Evolutionary conservation across 139 green algal genomes (phyloP), one percentile per base, ranked within the genome.

Genomic region (Zygnema circumcarinatum): DNA sequence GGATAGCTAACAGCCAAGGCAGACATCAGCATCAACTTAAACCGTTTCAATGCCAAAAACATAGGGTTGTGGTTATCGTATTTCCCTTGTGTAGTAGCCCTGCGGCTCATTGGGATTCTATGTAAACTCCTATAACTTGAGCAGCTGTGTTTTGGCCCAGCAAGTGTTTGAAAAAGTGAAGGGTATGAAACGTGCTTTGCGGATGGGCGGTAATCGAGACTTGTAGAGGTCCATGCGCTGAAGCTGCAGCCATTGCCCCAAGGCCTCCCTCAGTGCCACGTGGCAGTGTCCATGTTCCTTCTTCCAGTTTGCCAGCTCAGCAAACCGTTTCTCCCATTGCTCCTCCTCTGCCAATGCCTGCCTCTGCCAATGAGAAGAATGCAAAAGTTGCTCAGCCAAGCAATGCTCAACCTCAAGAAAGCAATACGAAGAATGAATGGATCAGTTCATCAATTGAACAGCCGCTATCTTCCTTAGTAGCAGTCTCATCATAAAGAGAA

Each of bases 171-270:
- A n/a, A n/a, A n/a, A n/a, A n/a, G n/a, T n/a, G n/a, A n/a, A n/a
- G n/a, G n/a, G n/a, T n/a, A n/a, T n/a, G 7, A 42, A 42, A 76
- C 39, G 7, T 36, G 67, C 78, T 35, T 53, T 42, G 11, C 74
- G 78, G 32, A 38, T 7, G 29, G 78, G 1, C 21, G 78, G 33
- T 7, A 85, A 67, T 35, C 78, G 78, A 67, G 31, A 35, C 29
- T 35, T 56, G 29, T n/a, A 39, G 29, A 32, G 40, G 25, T 72
- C 22, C 41, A 83, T 82, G 7, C 78, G 40, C 78, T 85, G 78
- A 32, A 31, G 33, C 40, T 86, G 80, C 52, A 86, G 56, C 80
- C 80, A 86, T 25, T 39, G 38, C 25, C 80, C 80, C 31, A 86
- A 40, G 25, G 56, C 3, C 2, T 38, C 47, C 29, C 54, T 38